Evolutionary conservation across 192 early-diverging fungal genomes (phyloP).

Genomic region (Spizellomyces punctatus): DNA sequence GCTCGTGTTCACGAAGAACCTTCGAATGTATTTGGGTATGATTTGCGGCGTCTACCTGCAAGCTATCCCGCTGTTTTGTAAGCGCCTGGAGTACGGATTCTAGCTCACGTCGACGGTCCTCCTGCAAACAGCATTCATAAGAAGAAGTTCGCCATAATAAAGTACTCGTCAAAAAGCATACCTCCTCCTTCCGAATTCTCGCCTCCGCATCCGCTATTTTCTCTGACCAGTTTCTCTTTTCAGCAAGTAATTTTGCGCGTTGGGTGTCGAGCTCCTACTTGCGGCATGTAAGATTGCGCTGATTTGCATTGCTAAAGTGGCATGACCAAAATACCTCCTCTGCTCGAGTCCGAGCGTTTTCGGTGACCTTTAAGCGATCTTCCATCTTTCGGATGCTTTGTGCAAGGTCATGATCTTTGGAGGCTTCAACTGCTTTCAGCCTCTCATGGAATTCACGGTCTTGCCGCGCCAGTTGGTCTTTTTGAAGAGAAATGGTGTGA

Average conservation of each 20-base stretch:
- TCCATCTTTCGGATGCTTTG: slow-evolving; percentile 26
- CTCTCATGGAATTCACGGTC: slow-evolving; percentile 12
- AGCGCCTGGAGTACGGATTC: slow-evolving; percentile 33
- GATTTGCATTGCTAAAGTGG: too few relatives aligned
- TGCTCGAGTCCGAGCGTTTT: too few relatives aligned
- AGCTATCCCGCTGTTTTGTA: slow-evolving; percentile 27
- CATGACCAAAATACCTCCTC: too few relatives aligned
- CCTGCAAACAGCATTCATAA: slow-evolving; percentile 22
- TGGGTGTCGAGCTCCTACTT: slow-evolving; percentile 19
- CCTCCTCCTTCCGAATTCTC: slow-evolving; percentile 28
- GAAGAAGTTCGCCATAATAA: not conserved
- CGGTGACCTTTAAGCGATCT: not conserved
- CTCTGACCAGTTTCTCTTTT: slow-evolving; percentile 38
- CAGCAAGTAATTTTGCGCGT: slow-evolving; percentile 22
- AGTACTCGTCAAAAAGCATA: slow-evolving; percentile 5
- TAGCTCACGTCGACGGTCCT: slow-evolving; percentile 35
- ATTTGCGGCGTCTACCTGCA: slow-evolving; percentile 29
- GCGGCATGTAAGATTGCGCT: too few relatives aligned
- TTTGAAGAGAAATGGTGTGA: not conserved
- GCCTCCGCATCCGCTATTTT: slow-evolving; percentile 30
- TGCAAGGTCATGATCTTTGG: slow-evolving; percentile 32
- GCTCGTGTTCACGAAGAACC: slow-evolving; percentile 37
- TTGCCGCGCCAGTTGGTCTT: not conserved
- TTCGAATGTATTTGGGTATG: slow-evolving; percentile 20
- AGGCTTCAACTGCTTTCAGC: slow-evolving; percentile 23